A percentile compares a stretch with the other conserved stretches of the same genome.
Evolutionary conservation across 305 asterid genomes (phyloP).

Genomic region (Ajuga reptans): DNA sequence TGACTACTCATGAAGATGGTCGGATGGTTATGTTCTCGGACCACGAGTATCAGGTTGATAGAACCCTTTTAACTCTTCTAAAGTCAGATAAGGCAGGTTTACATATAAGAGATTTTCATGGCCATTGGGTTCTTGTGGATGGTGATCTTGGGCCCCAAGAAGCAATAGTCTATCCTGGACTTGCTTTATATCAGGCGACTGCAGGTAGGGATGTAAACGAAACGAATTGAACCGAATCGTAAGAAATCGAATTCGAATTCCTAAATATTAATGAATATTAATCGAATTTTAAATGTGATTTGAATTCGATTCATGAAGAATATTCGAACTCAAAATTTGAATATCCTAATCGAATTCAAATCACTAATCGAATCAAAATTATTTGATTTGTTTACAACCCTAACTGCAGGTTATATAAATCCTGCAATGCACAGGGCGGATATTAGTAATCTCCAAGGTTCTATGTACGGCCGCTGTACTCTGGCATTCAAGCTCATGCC

Average conservation of each 20-base stretch:
- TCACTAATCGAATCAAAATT: too few relatives aligned
- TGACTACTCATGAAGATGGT: slow-evolving; percentile 74
- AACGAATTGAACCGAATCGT: too few relatives aligned
- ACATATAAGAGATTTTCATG: slow-evolving; percentile 78
- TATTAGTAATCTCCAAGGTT: slow-evolving; percentile 49
- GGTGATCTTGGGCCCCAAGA: slow-evolving; percentile 95
- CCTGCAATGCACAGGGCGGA: slow-evolving; percentile 75
- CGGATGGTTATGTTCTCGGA: slow-evolving; percentile 68
- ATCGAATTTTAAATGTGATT: too few relatives aligned
- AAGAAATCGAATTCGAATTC: too few relatives aligned
- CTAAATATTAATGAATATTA: too few relatives aligned
- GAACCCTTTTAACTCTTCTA: slow-evolving; percentile 65
- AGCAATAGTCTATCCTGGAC: slow-evolving; percentile 81
- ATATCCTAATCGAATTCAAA: too few relatives aligned
- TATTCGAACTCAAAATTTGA: too few relatives aligned
- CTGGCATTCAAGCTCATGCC: slow-evolving; percentile 92
- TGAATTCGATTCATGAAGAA: too few relatives aligned
- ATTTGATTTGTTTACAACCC: too few relatives aligned
- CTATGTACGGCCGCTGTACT: slow-evolving; percentile 70
- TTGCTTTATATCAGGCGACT: slow-evolving; percentile 90
- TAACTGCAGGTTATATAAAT: slow-evolving; percentile 56
- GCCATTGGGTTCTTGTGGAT: slow-evolving; percentile 86
- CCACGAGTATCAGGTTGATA: slow-evolving; percentile 76
- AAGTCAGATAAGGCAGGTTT: slow-evolving; percentile 82
- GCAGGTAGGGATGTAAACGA: slow-evolving; percentile 38